Evolutionary conservation across 345 rosid genomes (phyloP), one percentile per base, ranked within the genome.

Genomic region (Triadica sebifera): DNA sequence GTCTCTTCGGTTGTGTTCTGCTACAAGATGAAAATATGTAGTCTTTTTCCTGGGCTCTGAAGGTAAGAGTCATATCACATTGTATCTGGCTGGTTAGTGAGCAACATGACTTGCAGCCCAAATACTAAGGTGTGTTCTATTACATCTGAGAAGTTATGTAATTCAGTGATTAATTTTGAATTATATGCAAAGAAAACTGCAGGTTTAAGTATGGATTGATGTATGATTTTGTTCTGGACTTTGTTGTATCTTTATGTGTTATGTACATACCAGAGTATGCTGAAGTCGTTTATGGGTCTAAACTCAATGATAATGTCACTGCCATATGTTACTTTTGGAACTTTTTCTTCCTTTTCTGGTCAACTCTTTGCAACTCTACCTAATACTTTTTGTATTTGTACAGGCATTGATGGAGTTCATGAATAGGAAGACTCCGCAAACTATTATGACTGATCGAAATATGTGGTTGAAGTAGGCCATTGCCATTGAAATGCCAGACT

Each of bases 371-470:
- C 61, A 37, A 24, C 8, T 73, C 24, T 59, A 25, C 12, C 41
- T 74, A 5, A 65, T 65, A 45, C 37, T 41, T 65, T 37, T 65
- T 12, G 43, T 65, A 59, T 65, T 24, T 55, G 1, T 77, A 67
- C 74, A 83, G 84, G 74, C 75, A 34, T 84, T 85, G 73, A 29
- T 83, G 57, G 72, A 59, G 22, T 83, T 83, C 60, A 77, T 86
- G 89, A 79, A 81, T 73, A 81, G 85, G 80, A 83, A 79, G 79
- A 75, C 71, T 69, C 89, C 89, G 11, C 74, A 79, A 74, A 86
- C 86, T 59, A 74, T 83, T 66, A 38, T 81, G 77, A 86, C 79
- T 34, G 85, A 83, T 74, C 82, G 81, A 22, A 81, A 86, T 57
- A 75, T 76, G 9, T 75, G 73, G 79, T 78, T 86, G 38, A 73